phyloP scores from a whole-genome alignment of 495 filamentous ascomycete genomes.

The Hyaloscypha variabilis region DNA sequence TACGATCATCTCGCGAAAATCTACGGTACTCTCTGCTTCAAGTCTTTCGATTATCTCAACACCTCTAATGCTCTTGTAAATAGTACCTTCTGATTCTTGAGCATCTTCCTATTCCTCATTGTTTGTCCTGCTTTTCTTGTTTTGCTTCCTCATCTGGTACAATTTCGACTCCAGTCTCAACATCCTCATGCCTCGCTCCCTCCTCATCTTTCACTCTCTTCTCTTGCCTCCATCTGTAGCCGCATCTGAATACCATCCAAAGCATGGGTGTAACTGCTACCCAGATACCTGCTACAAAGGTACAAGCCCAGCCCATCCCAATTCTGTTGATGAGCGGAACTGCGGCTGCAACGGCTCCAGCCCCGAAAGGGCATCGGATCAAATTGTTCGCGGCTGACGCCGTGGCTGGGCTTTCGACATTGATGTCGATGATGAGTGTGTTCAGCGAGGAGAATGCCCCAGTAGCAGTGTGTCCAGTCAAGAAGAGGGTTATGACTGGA shows the following conservation, averaged over 20 bases:
- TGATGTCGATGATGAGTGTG: slow-evolving; percentile 36
- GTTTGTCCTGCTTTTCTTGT: neutral
- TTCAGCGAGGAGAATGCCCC: slow-evolving; percentile 12
- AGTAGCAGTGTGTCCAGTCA: slow-evolving; percentile 36
- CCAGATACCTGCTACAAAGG: slow-evolving; percentile 49
- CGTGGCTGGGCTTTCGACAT: slow-evolving; percentile 30
- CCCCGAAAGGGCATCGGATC: slow-evolving; percentile 7
- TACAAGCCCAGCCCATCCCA: slow-evolving; percentile 41
- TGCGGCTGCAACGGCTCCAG: neutral
- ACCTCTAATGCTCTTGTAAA: neutral
- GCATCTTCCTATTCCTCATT: neutral
- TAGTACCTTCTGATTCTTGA: neutral
- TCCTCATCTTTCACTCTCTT: slow-evolving; percentile 1
- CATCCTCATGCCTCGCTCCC: neutral
- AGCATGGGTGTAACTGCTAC: slow-evolving; percentile 3
- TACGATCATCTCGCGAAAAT: too few species aligned
- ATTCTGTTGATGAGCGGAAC: neutral
- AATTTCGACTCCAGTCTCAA: neutral
- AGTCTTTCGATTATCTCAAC: too few species aligned
- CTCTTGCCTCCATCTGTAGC: slow-evolving; percentile 44
- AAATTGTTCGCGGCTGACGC: slow-evolving; percentile 12
- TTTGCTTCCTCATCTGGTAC: neutral
- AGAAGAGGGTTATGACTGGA: slow-evolving; percentile 10
- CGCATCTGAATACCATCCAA: slow-evolving; percentile 37
- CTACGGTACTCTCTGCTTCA: too few species aligned